Evolutionary conservation across 352 stramenopile species (phyloP).

Genomic region (Globisporangium splendens): DNA sequence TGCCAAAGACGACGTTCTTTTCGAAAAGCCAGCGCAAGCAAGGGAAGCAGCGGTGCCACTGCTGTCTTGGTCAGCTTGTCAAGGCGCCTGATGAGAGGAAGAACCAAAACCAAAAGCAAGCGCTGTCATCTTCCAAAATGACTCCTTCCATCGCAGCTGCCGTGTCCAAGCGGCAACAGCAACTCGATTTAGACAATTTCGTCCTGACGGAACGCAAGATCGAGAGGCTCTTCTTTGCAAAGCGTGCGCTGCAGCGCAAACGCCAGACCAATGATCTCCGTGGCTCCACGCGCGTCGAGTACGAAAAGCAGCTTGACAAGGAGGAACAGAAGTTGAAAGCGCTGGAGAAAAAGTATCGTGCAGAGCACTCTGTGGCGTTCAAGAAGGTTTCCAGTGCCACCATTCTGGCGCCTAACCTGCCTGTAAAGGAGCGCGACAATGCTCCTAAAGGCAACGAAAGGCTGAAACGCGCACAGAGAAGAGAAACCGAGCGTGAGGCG

Average conservation of each 20-base stretch:
- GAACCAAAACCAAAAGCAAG: background rate
- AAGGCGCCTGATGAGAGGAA: background rate
- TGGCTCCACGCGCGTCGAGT: constrained; percentile 19
- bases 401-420: background rate
- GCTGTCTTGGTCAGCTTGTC: background rate
- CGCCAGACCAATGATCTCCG: constrained; percentile 19
- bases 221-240: constrained; percentile 16
- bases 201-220: constrained; percentile 6
- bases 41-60: constrained; percentile 5
- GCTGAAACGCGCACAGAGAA: too few relatives aligned
- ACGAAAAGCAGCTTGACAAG: constrained; percentile 16
- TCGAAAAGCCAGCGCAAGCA: constrained; percentile 1
- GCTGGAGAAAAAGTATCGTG: constrained; percentile 7
- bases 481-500: too few relatives aligned
- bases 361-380: background rate
- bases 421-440: constrained; percentile 1
- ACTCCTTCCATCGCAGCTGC: background rate
- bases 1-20: background rate
- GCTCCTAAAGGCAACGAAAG: background rate
- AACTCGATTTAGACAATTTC: background rate
- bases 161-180: background rate
- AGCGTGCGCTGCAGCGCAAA: constrained; percentile 16
- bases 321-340: constrained; percentile 11
- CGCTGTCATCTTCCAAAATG: background rate
- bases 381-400: background rate